phyloP scores from a whole-genome alignment of 176 grass and related monocot genomes.

The Miscanthus lutarioriparius region DNA sequence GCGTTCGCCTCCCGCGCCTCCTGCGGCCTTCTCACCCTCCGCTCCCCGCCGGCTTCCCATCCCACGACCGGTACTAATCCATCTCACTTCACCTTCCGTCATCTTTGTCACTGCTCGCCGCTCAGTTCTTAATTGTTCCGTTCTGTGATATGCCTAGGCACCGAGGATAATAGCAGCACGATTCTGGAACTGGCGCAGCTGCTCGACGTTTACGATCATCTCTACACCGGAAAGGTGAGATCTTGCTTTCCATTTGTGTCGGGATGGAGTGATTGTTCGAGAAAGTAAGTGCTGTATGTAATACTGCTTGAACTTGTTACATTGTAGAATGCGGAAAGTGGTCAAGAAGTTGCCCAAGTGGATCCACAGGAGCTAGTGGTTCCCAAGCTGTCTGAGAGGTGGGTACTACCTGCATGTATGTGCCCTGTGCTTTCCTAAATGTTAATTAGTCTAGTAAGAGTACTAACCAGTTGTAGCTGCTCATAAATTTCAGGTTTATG shows the following conservation, averaged over 20 bases:
- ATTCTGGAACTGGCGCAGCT: slow-evolving; percentile 78
- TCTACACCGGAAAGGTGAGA: slow-evolving; percentile 60
- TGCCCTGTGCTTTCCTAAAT: neutral
- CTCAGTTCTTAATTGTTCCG: neutral
- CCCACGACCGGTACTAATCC: slow-evolving; percentile 31
- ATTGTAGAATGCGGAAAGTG: slow-evolving; percentile 42
- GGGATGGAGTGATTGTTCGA: neutral
- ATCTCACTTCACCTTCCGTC: neutral
- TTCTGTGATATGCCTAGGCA: slow-evolving; percentile 30
- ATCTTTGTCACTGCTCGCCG: neutral
- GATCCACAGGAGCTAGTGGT: slow-evolving; percentile 43
- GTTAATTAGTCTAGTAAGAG: neutral
- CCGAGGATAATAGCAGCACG: slow-evolving; percentile 43
- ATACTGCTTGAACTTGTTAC: slow-evolving; percentile 20
- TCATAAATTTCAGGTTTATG: slow-evolving; percentile 71
- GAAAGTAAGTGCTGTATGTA: neutral
- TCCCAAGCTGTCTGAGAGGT: slow-evolving; percentile 83
- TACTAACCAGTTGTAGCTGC: neutral
- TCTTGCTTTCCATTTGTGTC: slow-evolving; percentile 9
- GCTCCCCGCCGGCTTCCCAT: slow-evolving; percentile 37
- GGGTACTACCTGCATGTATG: slow-evolving; percentile 3
- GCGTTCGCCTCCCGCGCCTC: slow-evolving; percentile 66
- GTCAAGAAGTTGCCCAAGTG: slow-evolving; percentile 11
- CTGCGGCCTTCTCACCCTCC: slow-evolving; percentile 84
- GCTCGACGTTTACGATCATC: slow-evolving; percentile 66